These are phyloP conservation scores for Lactuca sativa DNA, from an alignment of 129 eudicot genomes.

Conservation along the genomic window DNA sequence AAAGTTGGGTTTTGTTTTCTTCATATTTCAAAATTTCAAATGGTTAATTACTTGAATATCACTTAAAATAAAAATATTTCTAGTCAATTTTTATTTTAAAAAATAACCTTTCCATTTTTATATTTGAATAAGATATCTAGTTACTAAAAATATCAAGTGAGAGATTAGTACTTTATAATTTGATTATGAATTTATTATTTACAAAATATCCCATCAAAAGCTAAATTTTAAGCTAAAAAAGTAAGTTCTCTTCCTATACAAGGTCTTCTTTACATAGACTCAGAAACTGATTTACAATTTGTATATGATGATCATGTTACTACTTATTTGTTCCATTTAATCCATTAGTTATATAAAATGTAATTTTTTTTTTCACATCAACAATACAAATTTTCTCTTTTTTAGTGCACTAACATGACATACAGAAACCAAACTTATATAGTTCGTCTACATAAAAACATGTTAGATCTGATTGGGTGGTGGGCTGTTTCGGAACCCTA, in stretches of 20 bases:
- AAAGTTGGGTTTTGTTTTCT: no score
- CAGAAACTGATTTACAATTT: neutral
- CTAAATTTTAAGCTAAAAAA: neutral
- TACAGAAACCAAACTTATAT: neutral
- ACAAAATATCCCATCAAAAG: neutral
- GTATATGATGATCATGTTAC: neutral
- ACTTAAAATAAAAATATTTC: no score
- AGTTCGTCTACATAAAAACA: no score
- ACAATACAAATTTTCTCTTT: neutral
- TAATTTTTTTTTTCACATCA: no score
- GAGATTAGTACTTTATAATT: no score
- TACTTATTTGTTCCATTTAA: neutral
- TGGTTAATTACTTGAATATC: no score
- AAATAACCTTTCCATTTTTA: no score
- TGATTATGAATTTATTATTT: neutral
- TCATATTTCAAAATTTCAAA: no score
- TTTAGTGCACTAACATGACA: neutral
- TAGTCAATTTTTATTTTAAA: neutral
- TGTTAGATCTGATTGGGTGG: neutral
- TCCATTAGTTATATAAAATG: neutral
- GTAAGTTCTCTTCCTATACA: no score
- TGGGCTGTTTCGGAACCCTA: neutral
- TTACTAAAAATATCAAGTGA: neutral
- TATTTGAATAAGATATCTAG: neutral
- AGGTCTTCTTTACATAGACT: neutral